Evolutionary conservation across 2,329 filamentous ascomycete species (phyloP).

Genomic region (Dothistroma pini): DNA sequence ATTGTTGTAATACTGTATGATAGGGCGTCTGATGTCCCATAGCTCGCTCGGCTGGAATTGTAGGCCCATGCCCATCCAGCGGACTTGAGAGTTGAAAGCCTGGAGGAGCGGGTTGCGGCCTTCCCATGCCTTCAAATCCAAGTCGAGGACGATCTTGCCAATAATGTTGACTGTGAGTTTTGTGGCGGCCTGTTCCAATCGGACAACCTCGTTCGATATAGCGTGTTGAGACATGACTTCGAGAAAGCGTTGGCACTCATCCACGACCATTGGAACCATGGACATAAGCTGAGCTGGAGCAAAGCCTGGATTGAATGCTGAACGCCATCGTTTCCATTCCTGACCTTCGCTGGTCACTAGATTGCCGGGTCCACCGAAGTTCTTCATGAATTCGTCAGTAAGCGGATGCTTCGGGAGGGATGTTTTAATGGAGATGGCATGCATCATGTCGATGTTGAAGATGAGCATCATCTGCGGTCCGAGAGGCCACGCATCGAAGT

Average conservation of each 20-base stretch:
- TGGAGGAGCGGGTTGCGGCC: constrained; percentile 36
- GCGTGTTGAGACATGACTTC: constrained; percentile 37
- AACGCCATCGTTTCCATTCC: constrained; percentile 44
- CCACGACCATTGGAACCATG: constrained; percentile 38
- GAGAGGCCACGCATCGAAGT: constrained; percentile 46
- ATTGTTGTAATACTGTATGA: constrained; percentile 36
- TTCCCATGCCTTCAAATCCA: constrained; percentile 38
- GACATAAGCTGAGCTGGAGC: constrained; percentile 38
- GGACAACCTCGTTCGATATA: constrained; percentile 36
- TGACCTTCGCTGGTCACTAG: constrained; percentile 38
- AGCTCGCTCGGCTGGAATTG: constrained; percentile 37
- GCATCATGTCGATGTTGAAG: constrained; percentile 38
- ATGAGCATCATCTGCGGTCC: constrained; percentile 36
- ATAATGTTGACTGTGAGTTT: constrained; percentile 44
- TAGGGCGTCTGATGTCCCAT: constrained; percentile 36
- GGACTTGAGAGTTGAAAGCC: constrained; percentile 36
- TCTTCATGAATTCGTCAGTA: constrained; percentile 32
- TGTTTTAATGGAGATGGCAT: constrained; percentile 37
- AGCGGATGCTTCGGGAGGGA: constrained; percentile 34
- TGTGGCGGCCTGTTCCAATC: constrained; percentile 40
- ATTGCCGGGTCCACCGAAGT: constrained; percentile 38
- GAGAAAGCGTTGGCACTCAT: constrained; percentile 34
- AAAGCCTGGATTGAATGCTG: constrained; percentile 44
- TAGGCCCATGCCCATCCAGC: constrained; percentile 35
- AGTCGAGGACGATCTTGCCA: constrained; percentile 39